Evolutionary conservation across 2,329 filamentous ascomycete genomes (phyloP).

Genomic region (Endocalyx cinctus): DNA sequence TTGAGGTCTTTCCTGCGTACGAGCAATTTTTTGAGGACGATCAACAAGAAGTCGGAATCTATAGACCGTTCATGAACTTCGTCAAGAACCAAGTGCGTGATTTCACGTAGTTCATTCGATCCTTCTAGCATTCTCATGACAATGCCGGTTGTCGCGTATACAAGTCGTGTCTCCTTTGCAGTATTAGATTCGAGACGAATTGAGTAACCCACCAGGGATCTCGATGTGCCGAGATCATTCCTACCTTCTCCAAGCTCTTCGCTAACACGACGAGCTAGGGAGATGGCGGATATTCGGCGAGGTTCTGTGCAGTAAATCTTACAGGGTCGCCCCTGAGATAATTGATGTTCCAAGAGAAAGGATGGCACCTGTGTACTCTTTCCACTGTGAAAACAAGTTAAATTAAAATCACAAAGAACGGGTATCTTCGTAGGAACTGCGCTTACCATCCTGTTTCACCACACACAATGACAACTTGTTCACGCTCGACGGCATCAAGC

Average conservation of each 20-base stretch:
- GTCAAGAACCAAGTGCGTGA: slow-evolving; percentile 93
- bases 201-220: slow-evolving; percentile 89
- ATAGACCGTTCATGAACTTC: slow-evolving; percentile 96
- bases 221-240: slow-evolving; percentile 72
- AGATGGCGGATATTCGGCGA: slow-evolving; percentile 92
- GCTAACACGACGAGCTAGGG: slow-evolving; percentile 85
- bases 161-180: slow-evolving; percentile 72
- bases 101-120: slow-evolving; percentile 77
- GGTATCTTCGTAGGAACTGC: slow-evolving; percentile 1
- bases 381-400: slow-evolving; percentile 45
- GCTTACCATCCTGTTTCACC: slow-evolving; percentile 84
- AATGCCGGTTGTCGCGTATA: slow-evolving; percentile 88
- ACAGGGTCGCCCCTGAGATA: slow-evolving; percentile 73
- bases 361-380: slow-evolving; percentile 98
- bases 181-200: slow-evolving; percentile 90
- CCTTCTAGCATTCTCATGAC: slow-evolving; percentile 97
- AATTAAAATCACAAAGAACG: slow-evolving; percentile 12
- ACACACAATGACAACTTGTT: slow-evolving; percentile 89
- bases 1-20: slow-evolving; percentile 75
- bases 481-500: slow-evolving; percentile 66
- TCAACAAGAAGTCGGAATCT: slow-evolving; percentile 92
- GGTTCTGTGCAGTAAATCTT: slow-evolving; percentile 97
- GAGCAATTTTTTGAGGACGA: slow-evolving; percentile 83
- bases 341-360: slow-evolving; percentile 85
- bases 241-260: slow-evolving; percentile 87